Percentiles rank a stretch among this genome's conserved stretches.
Evolutionary conservation across 345 rosid species (phyloP).

Genomic region (Murraya koenigii): DNA sequence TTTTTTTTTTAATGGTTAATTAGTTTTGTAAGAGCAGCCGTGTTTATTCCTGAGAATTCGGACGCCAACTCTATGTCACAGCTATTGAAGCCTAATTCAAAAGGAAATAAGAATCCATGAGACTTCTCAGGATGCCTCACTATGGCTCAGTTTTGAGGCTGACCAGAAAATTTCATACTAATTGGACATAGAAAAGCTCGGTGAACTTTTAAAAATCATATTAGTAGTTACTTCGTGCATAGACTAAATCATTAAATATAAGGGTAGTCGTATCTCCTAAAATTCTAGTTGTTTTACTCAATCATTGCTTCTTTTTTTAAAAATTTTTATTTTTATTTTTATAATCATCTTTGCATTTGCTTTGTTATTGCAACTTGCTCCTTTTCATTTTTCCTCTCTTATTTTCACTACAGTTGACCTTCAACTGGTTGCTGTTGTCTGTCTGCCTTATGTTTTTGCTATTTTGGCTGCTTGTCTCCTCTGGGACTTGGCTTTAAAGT

Average conservation of each 20-base stretch:
- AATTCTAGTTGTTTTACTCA: background rate
- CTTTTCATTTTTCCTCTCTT: background rate
- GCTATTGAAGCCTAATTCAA: background rate
- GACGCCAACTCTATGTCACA: background rate
- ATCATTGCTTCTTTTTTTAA: background rate
- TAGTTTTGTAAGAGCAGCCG: background rate
- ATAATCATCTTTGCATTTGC: background rate
- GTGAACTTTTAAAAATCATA: background rate
- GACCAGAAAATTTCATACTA: slow-evolving; percentile 1
- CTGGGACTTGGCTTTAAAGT: background rate
- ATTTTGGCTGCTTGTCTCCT: background rate
- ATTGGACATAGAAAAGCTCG: background rate
- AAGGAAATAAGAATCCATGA: background rate
- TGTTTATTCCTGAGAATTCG: background rate
- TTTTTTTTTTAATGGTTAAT: background rate
- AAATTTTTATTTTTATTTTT: background rate
- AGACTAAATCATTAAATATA: background rate
- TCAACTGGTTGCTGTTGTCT: background rate
- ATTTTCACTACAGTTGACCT: slow-evolving; percentile 2
- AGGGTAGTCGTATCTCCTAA: background rate
- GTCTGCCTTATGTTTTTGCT: slow-evolving; percentile 4
- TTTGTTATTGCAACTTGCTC: background rate
- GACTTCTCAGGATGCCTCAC: background rate
- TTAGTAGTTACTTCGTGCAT: background rate
- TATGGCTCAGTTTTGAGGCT: background rate